Conservation (phyloP, 2,329 filamentous ascomycete genomes). For the Paecilomyces fulvus region DNA sequence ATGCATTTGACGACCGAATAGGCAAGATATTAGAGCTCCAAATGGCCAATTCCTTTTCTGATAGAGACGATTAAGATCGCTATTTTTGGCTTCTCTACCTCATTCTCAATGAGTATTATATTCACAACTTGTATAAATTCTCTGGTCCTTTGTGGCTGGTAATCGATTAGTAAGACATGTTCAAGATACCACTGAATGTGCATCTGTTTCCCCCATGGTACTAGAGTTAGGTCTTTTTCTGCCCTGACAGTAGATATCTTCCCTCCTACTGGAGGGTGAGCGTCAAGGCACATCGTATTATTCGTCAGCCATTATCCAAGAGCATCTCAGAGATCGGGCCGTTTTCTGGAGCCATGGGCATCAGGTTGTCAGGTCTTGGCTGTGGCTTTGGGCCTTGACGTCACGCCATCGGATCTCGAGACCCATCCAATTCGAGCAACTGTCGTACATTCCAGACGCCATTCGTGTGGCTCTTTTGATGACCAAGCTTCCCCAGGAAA, state of each 20-base stretch:
- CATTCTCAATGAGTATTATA: too few species aligned
- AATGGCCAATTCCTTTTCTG: too few species aligned
- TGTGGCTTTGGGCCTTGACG: background rate
- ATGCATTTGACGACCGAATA: too few species aligned
- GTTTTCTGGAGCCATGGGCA: background rate
- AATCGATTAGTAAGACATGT: background rate
- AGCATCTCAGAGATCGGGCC: background rate
- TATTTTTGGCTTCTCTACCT: too few species aligned
- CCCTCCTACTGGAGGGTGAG: background rate
- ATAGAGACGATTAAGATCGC: too few species aligned
- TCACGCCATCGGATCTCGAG: background rate
- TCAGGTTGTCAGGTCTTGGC: background rate
- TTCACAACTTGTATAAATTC: too few species aligned
- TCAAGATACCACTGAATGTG: background rate
- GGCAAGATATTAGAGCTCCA: too few species aligned
- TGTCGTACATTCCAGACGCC: background rate
- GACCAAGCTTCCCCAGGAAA: background rate
- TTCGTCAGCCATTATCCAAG: background rate
- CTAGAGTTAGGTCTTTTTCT: too few species aligned
- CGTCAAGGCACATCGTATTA: background rate
- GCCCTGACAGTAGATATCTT: background rate
- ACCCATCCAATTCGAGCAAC: background rate
- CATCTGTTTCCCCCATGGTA: background rate
- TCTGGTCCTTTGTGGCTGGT: too few species aligned
- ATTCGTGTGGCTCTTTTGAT: background rate